These are phyloP conservation scores for Thymus mandschuricus DNA, from an alignment of 257 asterid genomes.

Conservation along the genomic window DNA sequence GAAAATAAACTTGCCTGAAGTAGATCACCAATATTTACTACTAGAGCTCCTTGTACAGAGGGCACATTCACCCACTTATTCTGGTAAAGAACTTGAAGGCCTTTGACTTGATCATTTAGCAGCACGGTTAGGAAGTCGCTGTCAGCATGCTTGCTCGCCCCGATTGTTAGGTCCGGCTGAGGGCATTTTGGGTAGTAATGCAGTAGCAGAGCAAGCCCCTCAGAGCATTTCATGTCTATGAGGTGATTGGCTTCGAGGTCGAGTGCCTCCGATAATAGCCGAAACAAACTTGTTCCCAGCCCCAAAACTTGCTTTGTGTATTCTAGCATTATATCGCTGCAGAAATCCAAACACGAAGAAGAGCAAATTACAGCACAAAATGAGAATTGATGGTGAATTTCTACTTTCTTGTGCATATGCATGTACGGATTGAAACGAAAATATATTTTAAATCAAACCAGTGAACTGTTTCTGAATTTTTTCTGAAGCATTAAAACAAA, in stretches of 20 bases:
- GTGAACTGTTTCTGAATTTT: too few relatives aligned
- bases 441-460: too few relatives aligned
- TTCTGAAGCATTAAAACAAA: too few relatives aligned
- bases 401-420: too few relatives aligned
- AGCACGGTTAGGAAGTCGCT: conserved; percentile 49
- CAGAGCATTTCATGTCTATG: conserved; percentile 37
- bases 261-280: conserved; percentile 39
- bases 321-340: conserved; percentile 42
- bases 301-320: conserved; percentile 36
- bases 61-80: conserved; percentile 58
- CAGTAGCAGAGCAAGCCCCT: conserved; percentile 35
- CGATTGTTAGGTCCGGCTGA: conserved; percentile 41
- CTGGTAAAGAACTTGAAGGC: conserved; percentile 53
- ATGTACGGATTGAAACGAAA: too few relatives aligned
- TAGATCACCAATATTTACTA: conserved; percentile 55
- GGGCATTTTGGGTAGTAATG: conserved; percentile 50
- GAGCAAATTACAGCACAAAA: not conserved
- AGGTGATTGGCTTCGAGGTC: conserved; percentile 37
- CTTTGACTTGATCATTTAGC: conserved; percentile 43
- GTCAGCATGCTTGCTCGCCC: conserved; percentile 51
- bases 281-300: conserved; percentile 35
- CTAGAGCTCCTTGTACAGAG: conserved; percentile 47
- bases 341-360: too few relatives aligned
- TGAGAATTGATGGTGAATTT: not conserved
- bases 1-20: conserved; percentile 44